Base-by-base conservation (phyloP, 78 protist genomes). In the Dictyostelium brefeldianum region DNA sequence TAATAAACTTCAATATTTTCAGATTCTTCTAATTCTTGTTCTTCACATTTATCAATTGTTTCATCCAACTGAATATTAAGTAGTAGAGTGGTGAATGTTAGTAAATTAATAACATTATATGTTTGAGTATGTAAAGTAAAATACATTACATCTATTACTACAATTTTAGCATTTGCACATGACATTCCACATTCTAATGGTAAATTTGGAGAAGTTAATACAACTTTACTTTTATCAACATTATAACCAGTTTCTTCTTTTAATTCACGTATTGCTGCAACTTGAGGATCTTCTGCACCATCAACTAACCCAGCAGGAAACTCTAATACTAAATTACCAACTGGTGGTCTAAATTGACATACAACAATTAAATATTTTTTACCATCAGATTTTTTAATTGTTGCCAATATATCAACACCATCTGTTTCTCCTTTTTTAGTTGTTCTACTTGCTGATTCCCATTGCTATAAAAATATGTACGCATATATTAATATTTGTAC, bases 391-490 rank as follows among this genome's bases (percentile, higher is more conserved):
- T 70, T 67, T 20, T 18, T 71, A 3, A 81, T 46, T 17, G 75
- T 46, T n/a, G 95, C 95, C 14, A 90, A 70, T 3, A 90, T 90
- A 81, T 90, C 95, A n/a, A 80, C 87, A n/a, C 95, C 89, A 81
- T 90, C 95, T 18, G 71, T 31, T 4, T 69, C 83, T 11, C 78
- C 67, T 56, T 25, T 20, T 12, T 74, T 31, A 5, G 95, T 90
- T 7, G 95, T 90, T 70, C 95, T 70, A 71, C 43, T 18, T 25
- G 71, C 81, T 17, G 71, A 29, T 41, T 90, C 95, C 95, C 95
- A 90, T 27, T 10, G 11, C 89, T 78, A 18, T 54, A 17, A 0
- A 25, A 29, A 15, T 18, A 36, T 36, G 43, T 36, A 36, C 2
- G 10, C 11, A 43, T 12, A 3, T 41, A 15, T 31, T 5, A 50